Percentiles rank a stretch among this genome's conserved stretches.
Evolutionary conservation across 495 filamentous ascomycete species (phyloP).

Genomic region (Margaritispora aquatica): DNA sequence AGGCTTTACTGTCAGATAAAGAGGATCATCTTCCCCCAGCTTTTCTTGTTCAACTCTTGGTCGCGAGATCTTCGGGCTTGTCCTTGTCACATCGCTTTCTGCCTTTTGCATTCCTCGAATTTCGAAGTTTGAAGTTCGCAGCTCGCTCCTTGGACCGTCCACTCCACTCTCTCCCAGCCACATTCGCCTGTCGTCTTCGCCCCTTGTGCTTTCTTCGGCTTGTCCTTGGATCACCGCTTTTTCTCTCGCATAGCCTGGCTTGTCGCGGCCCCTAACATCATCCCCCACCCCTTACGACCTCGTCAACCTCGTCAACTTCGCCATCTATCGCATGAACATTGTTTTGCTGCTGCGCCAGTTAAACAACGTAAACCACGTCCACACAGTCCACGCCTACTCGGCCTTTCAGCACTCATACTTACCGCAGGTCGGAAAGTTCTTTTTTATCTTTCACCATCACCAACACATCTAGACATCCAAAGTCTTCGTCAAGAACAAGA

Average conservation of each 20-base stretch:
- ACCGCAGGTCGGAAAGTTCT: neutral
- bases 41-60: neutral
- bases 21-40: neutral
- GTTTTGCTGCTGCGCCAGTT: neutral
- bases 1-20: neutral
- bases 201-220: neutral
- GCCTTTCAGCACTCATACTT: neutral
- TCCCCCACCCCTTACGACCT: no score
- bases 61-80: neutral
- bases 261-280: neutral
- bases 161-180: neutral
- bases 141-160: neutral
- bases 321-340: neutral
- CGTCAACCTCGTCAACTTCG: neutral
- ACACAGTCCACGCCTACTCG: neutral
- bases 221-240: neutral
- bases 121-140: no score
- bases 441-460: neutral
- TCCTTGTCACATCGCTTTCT: no score
- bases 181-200: neutral
- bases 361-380: neutral
- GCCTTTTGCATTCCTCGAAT: no score
- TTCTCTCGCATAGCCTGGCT: neutral
- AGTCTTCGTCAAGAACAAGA: neutral
- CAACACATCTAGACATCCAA: neutral